These are phyloP conservation scores for Aspergillus nomiae DNA, from an alignment of 2,329 filamentous ascomycete species.

Conservation along the genomic window DNA sequence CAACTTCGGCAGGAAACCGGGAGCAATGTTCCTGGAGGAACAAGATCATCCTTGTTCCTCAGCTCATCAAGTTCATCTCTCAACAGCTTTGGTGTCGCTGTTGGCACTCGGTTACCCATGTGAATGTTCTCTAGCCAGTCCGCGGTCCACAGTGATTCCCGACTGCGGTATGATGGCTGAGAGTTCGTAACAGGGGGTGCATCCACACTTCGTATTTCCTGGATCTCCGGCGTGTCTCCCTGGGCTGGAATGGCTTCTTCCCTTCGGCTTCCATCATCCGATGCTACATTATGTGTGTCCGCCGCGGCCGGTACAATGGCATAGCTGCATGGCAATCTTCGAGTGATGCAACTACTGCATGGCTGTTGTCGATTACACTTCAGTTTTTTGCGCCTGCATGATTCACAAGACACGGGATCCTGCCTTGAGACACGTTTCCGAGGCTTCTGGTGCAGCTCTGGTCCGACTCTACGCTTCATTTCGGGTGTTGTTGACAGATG, in stretches of 20 bases:
- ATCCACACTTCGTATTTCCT: not conserved
- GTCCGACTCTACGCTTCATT: conserved; percentile 27
- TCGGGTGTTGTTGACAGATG: not conserved
- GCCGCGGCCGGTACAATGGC: not conserved
- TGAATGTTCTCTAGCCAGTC: conserved; percentile 32
- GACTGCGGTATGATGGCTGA: conserved; percentile 5
- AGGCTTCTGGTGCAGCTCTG: not conserved
- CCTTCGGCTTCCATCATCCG: not conserved
- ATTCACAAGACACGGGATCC: conserved; percentile 44
- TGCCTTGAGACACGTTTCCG: conserved; percentile 30
- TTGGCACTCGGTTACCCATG: conserved; percentile 31
- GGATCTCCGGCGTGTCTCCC: not conserved
- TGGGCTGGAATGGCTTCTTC: not conserved
- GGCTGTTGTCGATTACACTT: conserved; percentile 57
- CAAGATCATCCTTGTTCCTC: not conserved
- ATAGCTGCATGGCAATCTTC: conserved; percentile 32
- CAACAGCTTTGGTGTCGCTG: conserved; percentile 21
- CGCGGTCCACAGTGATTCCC: conserved; percentile 28
- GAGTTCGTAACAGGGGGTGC: not conserved
- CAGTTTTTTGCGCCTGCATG: conserved; percentile 48
- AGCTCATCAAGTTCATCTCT: conserved; percentile 19
- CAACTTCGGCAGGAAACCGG: conserved; percentile 2
- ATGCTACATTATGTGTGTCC: not conserved
- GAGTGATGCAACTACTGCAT: conserved; percentile 50
- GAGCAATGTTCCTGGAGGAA: not conserved